phyloP scores from a whole-genome alignment of 371 early-diverging fungal species.

The Funneliformis caledonium region DNA sequence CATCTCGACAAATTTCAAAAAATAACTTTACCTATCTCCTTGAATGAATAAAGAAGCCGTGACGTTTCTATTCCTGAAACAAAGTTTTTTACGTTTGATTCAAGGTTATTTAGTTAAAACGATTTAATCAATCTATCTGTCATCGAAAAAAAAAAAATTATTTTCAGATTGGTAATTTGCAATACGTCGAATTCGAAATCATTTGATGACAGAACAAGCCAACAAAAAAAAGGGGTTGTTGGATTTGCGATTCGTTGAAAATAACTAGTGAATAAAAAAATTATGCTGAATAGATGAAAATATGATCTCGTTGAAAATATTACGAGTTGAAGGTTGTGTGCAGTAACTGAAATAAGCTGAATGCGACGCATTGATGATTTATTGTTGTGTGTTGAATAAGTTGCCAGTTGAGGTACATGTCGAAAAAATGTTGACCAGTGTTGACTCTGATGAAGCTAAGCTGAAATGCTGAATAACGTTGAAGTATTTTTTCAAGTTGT shows the following conservation, averaged over 20 bases:
- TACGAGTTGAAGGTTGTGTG: slow-evolving; percentile 8
- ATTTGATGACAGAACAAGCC: too few species aligned
- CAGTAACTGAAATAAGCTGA: slow-evolving; percentile 33
- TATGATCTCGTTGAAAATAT: slow-evolving; percentile 1
- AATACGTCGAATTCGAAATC: background rate
- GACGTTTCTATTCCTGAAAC: background rate
- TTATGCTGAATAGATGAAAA: background rate
- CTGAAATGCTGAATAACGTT: slow-evolving; percentile 18
- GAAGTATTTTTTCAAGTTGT: slow-evolving; percentile 1
- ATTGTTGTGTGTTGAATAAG: slow-evolving; percentile 35
- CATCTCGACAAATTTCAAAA: too few species aligned
- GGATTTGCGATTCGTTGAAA: background rate
- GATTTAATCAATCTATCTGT: background rate
- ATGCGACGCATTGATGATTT: slow-evolving; percentile 33
- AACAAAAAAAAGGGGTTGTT: background rate
- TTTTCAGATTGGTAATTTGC: background rate
- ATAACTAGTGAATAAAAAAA: background rate
- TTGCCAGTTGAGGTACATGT: slow-evolving; percentile 38
- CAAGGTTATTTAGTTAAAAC: background rate
- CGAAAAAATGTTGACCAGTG: slow-evolving; percentile 38
- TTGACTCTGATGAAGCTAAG: slow-evolving; percentile 38
- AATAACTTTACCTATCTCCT: background rate
- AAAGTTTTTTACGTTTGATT: background rate
- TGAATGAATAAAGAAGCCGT: background rate
- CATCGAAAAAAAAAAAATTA: background rate